These are phyloP conservation scores for Ricinus communis DNA, from an alignment of 345 rosid species.

Conservation along the genomic window DNA sequence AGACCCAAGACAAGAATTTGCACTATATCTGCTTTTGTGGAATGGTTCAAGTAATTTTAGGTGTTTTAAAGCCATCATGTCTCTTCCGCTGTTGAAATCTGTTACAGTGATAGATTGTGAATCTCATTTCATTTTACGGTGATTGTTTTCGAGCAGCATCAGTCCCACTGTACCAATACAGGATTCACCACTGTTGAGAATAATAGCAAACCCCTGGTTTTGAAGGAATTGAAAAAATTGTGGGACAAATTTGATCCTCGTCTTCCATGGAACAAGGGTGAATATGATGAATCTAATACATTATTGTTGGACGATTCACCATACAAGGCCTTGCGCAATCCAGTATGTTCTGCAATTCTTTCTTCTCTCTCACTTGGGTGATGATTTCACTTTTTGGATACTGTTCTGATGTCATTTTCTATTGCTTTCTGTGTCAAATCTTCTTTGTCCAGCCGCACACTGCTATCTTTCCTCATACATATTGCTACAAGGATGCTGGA, in stretches of 20 bases:
- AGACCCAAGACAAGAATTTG: not conserved
- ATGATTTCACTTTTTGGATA: not conserved
- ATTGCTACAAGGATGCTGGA: conserved; percentile 31
- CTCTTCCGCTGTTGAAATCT: not conserved
- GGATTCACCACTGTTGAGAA: conserved; percentile 27
- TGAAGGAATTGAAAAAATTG: conserved; percentile 28
- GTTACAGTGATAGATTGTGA: too few relatives aligned
- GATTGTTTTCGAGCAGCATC: conserved; percentile 24
- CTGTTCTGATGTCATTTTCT: conserved; percentile 7
- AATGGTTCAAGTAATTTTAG: not conserved
- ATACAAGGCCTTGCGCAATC: conserved; percentile 33
- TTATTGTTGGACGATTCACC: conserved; percentile 35
- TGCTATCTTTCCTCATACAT: conserved; percentile 74
- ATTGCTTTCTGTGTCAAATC: conserved; percentile 4
- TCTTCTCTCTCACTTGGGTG: not conserved
- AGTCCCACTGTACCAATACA: conserved; percentile 25
- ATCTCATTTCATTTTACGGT: not conserved
- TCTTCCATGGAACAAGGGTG: conserved; percentile 25
- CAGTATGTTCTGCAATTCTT: conserved; percentile 16
- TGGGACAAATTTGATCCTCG: conserved; percentile 18
- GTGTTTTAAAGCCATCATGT: not conserved
- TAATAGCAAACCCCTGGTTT: conserved; percentile 20
- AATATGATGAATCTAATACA: conserved; percentile 28
- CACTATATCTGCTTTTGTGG: not conserved
- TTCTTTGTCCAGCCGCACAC: conserved; percentile 54